phyloP scores from a whole-genome alignment of 2,329 filamentous ascomycete genomes.

The Zelopaecilomyces penicillatus region DNA sequence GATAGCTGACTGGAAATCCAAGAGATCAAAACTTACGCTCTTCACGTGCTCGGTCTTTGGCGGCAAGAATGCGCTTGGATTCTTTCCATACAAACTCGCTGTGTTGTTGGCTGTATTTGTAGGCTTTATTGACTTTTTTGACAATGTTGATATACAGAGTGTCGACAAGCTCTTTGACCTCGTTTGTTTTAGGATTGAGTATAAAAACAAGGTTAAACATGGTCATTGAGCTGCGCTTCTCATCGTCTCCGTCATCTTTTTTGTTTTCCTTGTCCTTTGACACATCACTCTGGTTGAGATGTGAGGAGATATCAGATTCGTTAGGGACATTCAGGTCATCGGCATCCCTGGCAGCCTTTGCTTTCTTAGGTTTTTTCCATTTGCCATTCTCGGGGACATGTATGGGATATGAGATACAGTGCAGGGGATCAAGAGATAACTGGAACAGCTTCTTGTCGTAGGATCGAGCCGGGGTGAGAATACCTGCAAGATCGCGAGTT shows the following conservation, averaged over 20 bases:
- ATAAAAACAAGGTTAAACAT: constrained; percentile 99
- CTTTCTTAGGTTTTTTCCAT: constrained; percentile 61
- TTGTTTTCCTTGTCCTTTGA: constrained; percentile 25
- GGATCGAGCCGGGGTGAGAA: constrained; percentile 65
- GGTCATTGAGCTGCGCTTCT: constrained; percentile 67
- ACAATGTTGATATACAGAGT: constrained; percentile 78
- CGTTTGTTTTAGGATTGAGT: constrained; percentile 67
- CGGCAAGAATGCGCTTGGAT: constrained; percentile 68
- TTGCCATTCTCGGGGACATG: constrained; percentile 71
- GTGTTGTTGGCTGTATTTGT: constrained; percentile 87
- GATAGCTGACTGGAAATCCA: too few relatives aligned
- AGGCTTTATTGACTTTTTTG: constrained; percentile 84
- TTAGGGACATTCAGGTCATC: constrained; percentile 22
- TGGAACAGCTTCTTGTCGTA: constrained; percentile 81
- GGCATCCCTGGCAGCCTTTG: constrained; percentile 31
- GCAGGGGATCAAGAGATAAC: constrained; percentile 68
- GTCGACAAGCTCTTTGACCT: constrained; percentile 67
- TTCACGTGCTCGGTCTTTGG: constrained; percentile 77
- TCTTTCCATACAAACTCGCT: constrained; percentile 89
- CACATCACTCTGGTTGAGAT: constrained; percentile 5
- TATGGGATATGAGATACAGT: constrained; percentile 75
- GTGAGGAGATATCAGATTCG: constrained; percentile 17
- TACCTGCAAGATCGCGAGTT: constrained; percentile 69
- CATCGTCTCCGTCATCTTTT: constrained; percentile 45
- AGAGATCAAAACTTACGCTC: constrained; percentile 35